Evolutionary conservation across 176 grass and related monocot species (phyloP).

Genomic region (Zoysia pacifica): DNA sequence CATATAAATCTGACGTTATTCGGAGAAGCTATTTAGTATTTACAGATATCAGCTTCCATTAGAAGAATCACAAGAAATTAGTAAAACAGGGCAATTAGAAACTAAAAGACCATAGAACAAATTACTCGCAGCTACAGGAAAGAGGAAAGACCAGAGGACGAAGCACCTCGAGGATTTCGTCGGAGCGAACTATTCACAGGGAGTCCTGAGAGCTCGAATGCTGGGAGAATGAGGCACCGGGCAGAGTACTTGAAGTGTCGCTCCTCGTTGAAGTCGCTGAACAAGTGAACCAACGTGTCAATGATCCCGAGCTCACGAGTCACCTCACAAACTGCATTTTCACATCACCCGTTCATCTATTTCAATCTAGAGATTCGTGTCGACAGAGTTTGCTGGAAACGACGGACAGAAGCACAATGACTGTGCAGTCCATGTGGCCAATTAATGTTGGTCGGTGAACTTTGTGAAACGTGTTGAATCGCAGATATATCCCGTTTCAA

Average conservation of each 20-base stretch:
- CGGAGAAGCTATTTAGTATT: neutral
- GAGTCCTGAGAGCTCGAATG: neutral
- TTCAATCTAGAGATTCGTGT: no score
- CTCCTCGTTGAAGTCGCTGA: conserved; percentile 18
- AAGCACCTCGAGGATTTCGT: conserved; percentile 27
- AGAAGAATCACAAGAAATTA: neutral
- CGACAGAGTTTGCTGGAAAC: no score
- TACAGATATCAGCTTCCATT: neutral
- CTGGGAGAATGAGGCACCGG: neutral
- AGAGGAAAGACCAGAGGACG: no score
- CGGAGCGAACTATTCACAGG: neutral
- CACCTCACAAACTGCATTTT: neutral
- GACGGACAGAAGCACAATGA: no score
- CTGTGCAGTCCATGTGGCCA: no score
- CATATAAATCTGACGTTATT: neutral
- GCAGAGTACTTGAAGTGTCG: neutral
- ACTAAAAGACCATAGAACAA: neutral
- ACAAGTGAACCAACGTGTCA: neutral
- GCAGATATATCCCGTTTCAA: no score
- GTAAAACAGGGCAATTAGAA: neutral
- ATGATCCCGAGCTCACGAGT: neutral
- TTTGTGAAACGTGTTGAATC: no score
- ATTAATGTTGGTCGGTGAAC: no score
- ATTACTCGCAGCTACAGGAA: neutral
- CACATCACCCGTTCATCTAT: neutral